Percentiles rank a stretch among this genome's conserved stretches.
phyloP scores from a whole-genome alignment of 371 early-diverging fungal genomes.

The Lichtheimia ramosa region DNA sequence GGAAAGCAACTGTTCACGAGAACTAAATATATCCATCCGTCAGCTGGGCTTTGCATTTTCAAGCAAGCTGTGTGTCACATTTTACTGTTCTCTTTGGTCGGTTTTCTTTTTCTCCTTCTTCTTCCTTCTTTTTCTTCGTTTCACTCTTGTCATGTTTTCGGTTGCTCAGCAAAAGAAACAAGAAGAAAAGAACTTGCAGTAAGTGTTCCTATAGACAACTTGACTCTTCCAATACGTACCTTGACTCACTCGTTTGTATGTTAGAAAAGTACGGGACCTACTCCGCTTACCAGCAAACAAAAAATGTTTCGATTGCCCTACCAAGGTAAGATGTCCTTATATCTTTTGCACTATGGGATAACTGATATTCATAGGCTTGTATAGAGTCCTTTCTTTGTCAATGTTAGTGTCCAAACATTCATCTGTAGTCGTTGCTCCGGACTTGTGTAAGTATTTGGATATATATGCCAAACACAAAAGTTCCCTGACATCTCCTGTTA shows the following conservation, averaged over 20 bases:
- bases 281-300: constrained; percentile 55
- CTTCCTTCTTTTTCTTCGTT: constrained; percentile 6
- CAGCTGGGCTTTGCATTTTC: constrained; percentile 6
- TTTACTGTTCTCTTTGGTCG: not conserved
- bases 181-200: constrained; percentile 18
- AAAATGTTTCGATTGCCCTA: constrained; percentile 67
- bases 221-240: not conserved
- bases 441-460: constrained; percentile 53
- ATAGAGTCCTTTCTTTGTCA: constrained; percentile 67
- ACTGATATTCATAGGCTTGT: not conserved
- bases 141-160: not conserved
- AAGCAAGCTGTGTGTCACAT: constrained; percentile 4
- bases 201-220: not conserved
- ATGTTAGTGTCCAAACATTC: constrained; percentile 60
- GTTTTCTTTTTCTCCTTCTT: constrained; percentile 7
- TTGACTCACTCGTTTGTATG: not conserved
- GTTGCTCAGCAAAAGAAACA: constrained; percentile 12
- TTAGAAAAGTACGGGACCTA: constrained; percentile 35
- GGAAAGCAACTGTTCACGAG: no score
- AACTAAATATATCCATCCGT: not conserved
- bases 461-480: constrained; percentile 1
- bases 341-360: not conserved
- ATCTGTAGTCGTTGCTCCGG: constrained; percentile 69
- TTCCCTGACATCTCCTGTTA: no score
- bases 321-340: constrained; percentile 40